These are phyloP conservation scores for Ogataea glucozyma DNA, from an alignment of 805 yeast species.

Conservation along the genomic window DNA sequence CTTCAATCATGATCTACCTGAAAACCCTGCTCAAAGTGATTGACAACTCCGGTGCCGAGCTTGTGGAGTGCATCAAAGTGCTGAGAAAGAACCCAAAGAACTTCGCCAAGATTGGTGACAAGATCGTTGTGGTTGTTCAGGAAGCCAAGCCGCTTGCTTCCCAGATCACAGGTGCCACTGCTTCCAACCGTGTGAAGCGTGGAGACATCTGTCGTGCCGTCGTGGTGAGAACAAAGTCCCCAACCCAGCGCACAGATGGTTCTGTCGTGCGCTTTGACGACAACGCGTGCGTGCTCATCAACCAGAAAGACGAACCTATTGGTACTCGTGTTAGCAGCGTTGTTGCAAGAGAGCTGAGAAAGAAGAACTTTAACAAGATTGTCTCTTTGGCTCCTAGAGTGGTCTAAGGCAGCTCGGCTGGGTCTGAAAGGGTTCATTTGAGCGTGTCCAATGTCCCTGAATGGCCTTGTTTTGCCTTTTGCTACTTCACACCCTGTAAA, in stretches of 20 bases:
- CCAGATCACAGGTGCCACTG: conserved; percentile 70
- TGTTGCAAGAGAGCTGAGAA: conserved; percentile 87
- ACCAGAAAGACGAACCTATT: conserved; percentile 86
- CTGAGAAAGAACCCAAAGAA: conserved; percentile 83
- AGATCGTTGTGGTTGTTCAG: conserved; percentile 90
- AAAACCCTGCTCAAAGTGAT: conserved; percentile 87
- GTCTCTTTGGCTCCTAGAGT: conserved; percentile 90
- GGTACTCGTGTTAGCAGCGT: conserved; percentile 91
- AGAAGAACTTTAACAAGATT: conserved; percentile 79
- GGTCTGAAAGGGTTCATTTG: neutral
- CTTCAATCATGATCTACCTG: conserved; percentile 70
- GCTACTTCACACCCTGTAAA: conserved; percentile 1
- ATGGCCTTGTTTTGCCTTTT: too few species aligned
- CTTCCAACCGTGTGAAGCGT: conserved; percentile 81
- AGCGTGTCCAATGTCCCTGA: conserved; percentile 7
- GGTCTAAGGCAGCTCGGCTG: conserved; percentile 43
- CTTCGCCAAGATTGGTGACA: conserved; percentile 86
- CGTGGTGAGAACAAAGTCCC: conserved; percentile 82
- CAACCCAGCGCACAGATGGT: conserved; percentile 80
- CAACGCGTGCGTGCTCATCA: conserved; percentile 93
- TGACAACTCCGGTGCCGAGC: conserved; percentile 91
- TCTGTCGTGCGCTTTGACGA: conserved; percentile 86
- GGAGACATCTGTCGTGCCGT: conserved; percentile 97
- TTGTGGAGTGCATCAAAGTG: conserved; percentile 95
- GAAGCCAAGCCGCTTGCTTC: conserved; percentile 77